Evolutionary conservation across 1,284 basidiomycete species (phyloP).

Genomic region (Volvariella surrecta): DNA sequence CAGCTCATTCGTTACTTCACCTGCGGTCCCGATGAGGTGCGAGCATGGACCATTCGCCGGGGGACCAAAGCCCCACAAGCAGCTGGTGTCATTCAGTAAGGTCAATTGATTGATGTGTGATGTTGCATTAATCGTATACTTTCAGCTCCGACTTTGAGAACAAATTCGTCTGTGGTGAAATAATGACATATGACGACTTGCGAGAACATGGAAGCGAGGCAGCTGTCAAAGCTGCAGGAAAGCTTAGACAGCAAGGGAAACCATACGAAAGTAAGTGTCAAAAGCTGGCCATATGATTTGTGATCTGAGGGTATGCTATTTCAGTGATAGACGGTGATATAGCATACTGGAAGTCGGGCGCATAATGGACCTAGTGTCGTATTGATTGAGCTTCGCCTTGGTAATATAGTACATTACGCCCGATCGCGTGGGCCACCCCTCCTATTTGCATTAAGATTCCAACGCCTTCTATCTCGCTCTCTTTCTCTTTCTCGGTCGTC

Average conservation of each 20-base stretch:
- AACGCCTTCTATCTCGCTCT: constrained; percentile 40
- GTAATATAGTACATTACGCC: too few species aligned
- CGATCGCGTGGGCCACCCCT: constrained; percentile 4
- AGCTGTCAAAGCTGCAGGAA: constrained; percentile 92
- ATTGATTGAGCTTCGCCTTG: too few species aligned
- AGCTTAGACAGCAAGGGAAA: constrained; percentile 94
- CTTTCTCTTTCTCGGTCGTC: constrained; percentile 39
- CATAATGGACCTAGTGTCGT: constrained; percentile 26
- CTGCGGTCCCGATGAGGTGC: constrained; percentile 92
- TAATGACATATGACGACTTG: constrained; percentile 90
- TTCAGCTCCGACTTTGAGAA: constrained; percentile 87
- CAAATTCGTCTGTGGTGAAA: constrained; percentile 99
- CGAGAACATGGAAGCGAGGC: constrained; percentile 88
- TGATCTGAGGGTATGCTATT: constrained; percentile 3
- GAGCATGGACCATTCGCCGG: constrained; percentile 95
- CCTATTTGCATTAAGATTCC: constrained; percentile 37
- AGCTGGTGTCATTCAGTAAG: constrained; percentile 96
- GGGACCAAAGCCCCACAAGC: constrained; percentile 96
- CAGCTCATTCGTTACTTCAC: constrained; percentile 96
- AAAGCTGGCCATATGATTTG: constrained; percentile 3
- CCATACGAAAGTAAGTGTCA: constrained; percentile 78
- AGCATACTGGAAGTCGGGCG: constrained; percentile 77
- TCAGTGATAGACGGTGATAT: constrained; percentile 79
- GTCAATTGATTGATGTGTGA: constrained; percentile 13
- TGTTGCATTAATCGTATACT: constrained; percentile 8